A percentile compares a stretch with the other conserved stretches of the same genome.
phyloP scores from a whole-genome alignment of 2,329 filamentous ascomycete species.

The Emmonsia crescens region DNA sequence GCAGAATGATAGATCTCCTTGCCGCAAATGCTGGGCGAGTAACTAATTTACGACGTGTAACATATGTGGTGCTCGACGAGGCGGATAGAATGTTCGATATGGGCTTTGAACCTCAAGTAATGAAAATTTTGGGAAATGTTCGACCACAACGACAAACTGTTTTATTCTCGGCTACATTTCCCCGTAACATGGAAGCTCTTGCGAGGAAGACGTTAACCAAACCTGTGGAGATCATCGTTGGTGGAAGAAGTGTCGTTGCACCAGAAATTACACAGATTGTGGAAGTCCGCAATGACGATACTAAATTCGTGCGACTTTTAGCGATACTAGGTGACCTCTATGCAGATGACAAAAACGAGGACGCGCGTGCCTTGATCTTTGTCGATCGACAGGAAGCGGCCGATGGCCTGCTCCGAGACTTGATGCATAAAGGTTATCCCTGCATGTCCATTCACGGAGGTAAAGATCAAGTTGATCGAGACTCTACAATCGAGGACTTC shows the following conservation, averaged over 20 bases:
- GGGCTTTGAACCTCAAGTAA: slow-evolving; percentile 97
- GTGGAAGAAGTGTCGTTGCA: slow-evolving; percentile 62
- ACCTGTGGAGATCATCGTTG: slow-evolving; percentile 85
- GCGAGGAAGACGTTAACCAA: slow-evolving; percentile 79
- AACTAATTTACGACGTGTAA: slow-evolving; percentile 78
- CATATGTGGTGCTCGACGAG: slow-evolving; percentile 92
- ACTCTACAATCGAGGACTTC: slow-evolving; percentile 87
- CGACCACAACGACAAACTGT: slow-evolving; percentile 89
- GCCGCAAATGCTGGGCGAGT: slow-evolving; percentile 90
- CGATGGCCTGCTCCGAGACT: slow-evolving; percentile 65
- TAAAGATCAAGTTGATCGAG: slow-evolving; percentile 85
- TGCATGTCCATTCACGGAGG: slow-evolving; percentile 91
- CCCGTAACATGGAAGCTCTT: slow-evolving; percentile 79
- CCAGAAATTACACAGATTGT: slow-evolving; percentile 80
- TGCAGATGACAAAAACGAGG: slow-evolving; percentile 61
- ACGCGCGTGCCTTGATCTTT: slow-evolving; percentile 81
- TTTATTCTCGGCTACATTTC: slow-evolving; percentile 93
- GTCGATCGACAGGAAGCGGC: slow-evolving; percentile 87
- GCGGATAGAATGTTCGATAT: slow-evolving; percentile 99
- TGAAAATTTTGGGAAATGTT: slow-evolving; percentile 88
- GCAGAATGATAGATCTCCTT: slow-evolving; percentile 88
- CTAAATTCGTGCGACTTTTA: slow-evolving; percentile 74
- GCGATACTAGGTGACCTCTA: slow-evolving; percentile 82
- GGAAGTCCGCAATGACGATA: slow-evolving; percentile 69
- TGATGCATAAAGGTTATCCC: slow-evolving; percentile 74